Evolutionary conservation across 148 eudicot genomes (phyloP).

Genomic region (Beta vulgaris): DNA sequence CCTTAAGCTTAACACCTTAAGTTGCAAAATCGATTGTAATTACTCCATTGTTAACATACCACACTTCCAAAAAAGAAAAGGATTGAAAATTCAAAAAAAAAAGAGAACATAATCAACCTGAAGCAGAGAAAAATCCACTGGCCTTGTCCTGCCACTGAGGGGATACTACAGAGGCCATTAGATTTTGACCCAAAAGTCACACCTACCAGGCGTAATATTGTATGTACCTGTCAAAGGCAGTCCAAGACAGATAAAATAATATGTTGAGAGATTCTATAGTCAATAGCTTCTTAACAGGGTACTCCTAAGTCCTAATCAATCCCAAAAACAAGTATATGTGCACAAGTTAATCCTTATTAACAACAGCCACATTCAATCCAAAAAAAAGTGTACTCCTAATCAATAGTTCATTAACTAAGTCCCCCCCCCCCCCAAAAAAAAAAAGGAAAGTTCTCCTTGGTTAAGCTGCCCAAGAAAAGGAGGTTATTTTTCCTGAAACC

Average conservation of each 20-base stretch:
- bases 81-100: not conserved
- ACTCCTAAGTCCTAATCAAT: not conserved
- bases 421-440: not conserved
- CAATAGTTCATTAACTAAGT: not conserved
- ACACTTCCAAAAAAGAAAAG: conserved; percentile 1
- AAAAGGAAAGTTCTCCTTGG: no score
- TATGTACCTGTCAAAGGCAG: conserved; percentile 4
- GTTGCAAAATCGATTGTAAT: not conserved
- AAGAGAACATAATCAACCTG: conserved; percentile 46
- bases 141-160: conserved; percentile 99
- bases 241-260: not conserved
- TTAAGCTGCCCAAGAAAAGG: not conserved
- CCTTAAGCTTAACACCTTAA: conserved; percentile 86
- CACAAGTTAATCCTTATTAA: no score
- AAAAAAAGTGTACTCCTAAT: not conserved
- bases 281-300: not conserved
- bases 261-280: not conserved
- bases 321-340: not conserved
- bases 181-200: conserved; percentile 9
- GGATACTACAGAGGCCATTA: conserved; percentile 63
- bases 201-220: not conserved
- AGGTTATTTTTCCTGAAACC: not conserved
- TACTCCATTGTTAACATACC: not conserved
- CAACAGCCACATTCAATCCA: no score
- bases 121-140: conserved; percentile 71